phyloP scores from a whole-genome alignment of 305 asterid species.

The Rubia balearica region DNA sequence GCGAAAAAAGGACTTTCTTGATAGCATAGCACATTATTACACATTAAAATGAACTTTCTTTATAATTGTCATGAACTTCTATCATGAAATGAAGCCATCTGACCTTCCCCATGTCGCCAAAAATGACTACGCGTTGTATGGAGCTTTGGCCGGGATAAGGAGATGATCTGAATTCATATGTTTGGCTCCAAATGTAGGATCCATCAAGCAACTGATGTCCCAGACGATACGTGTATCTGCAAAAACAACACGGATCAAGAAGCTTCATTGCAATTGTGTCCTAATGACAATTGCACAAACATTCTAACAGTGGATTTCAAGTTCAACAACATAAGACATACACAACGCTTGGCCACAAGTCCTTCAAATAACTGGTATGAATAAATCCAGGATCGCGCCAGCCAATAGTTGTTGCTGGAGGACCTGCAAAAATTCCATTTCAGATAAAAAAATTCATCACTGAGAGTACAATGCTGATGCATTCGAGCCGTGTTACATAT shows the following conservation, averaged over 20 bases:
- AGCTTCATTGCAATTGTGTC: too few relatives aligned
- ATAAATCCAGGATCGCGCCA: conserved; percentile 97
- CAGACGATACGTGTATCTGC: conserved; percentile 72
- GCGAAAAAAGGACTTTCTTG: too few relatives aligned
- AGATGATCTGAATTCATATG: conserved; percentile 57
- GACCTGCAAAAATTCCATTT: conserved; percentile 37
- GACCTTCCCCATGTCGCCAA: conserved; percentile 98
- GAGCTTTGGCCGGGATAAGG: conserved; percentile 91
- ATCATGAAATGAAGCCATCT: conserved; percentile 4
- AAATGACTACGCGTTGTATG: conserved; percentile 72
- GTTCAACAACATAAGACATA: conserved; percentile 3
- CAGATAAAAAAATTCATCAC: too few relatives aligned
- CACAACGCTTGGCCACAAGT: conserved; percentile 60
- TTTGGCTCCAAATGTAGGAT: conserved; percentile 64
- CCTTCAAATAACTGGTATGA: conserved; percentile 68
- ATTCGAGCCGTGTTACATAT: not conserved
- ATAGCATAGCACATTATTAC: too few relatives aligned
- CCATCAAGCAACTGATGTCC: conserved; percentile 62
- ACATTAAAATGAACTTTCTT: not conserved
- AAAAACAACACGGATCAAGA: conserved; percentile 3
- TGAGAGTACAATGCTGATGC: too few relatives aligned
- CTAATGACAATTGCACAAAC: not conserved
- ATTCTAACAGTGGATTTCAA: not conserved
- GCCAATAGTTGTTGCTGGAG: conserved; percentile 91
- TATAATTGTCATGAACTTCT: not conserved